Percentiles rank a stretch among this genome's conserved stretches.
Evolutionary conservation across 352 stramenopile genomes (phyloP).

Genomic region (Pythium myriotylum): DNA sequence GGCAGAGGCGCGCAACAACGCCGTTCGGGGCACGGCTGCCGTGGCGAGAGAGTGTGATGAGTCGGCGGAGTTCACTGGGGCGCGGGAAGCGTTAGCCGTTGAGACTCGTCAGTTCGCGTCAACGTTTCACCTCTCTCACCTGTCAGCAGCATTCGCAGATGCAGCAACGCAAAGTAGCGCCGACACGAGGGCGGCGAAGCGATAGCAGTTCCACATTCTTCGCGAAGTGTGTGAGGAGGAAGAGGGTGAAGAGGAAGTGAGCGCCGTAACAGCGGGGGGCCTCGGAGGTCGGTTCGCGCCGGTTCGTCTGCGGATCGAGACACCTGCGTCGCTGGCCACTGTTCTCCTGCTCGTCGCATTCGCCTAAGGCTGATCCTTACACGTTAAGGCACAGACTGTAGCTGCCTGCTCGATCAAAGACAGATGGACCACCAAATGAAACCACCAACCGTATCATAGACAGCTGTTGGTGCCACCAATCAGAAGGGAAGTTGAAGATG

Average conservation of each 20-base stretch:
- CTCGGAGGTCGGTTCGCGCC: no score
- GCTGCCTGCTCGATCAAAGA: not conserved
- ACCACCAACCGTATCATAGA: constrained; percentile 10
- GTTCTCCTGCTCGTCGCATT: no score
- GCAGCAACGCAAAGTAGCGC: no score
- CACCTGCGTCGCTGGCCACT: no score
- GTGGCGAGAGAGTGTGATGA: constrained; percentile 80
- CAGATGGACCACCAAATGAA: not conserved
- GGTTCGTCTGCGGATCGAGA: no score
- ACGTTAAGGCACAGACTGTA: not conserved
- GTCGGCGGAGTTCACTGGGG: constrained; percentile 63
- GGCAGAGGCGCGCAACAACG: constrained; percentile 58
- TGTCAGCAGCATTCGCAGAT: no score
- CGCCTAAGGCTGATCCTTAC: not conserved
- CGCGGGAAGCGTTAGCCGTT: not conserved
- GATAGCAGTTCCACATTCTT: no score
- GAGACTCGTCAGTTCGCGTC: not conserved
- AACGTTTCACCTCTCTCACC: not conserved
- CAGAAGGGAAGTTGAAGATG: constrained; percentile 17
- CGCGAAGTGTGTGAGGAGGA: no score
- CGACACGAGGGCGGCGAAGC: no score
- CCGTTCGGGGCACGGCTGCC: constrained; percentile 80
- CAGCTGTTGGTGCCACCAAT: constrained; percentile 7
- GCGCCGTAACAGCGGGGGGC: no score
- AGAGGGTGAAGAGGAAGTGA: no score